A percentile compares a stretch with the other conserved stretches of the same genome.
Conservation (phyloP, 2,329 filamentous ascomycete species). For the Diaporthe helianthi region DNA sequence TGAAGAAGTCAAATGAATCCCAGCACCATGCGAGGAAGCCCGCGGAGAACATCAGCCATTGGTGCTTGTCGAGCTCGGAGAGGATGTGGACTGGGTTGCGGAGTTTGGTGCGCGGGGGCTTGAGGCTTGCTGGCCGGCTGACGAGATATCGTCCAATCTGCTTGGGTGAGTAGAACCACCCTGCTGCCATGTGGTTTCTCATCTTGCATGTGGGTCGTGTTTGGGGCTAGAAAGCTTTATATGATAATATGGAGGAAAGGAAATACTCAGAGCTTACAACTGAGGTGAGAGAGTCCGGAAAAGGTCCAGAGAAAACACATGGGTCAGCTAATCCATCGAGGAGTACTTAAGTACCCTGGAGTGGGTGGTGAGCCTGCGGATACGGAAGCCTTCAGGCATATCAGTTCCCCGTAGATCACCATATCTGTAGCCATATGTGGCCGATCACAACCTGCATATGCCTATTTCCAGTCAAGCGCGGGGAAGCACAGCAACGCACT, state of each 20-base stretch:
- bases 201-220: not conserved
- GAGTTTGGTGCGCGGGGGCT: conserved; percentile 8
- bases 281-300: not conserved
- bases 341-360: not conserved
- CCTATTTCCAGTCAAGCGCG: not conserved
- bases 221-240: rapidly evolving
- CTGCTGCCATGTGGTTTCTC: conserved; percentile 8
- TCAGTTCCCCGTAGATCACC: no score
- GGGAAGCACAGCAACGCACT: conserved; percentile 4
- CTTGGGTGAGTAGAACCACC: conserved; percentile 18
- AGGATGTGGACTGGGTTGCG: conserved; percentile 11
- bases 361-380: not conserved
- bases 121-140: not conserved
- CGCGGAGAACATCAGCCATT: conserved; percentile 15
- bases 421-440: no score
- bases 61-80: conserved; percentile 5
- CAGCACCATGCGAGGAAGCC: conserved; percentile 42
- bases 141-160: not conserved
- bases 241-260: not conserved
- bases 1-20: conserved; percentile 54
- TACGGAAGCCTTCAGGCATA: not conserved
- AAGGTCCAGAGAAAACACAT: not conserved
- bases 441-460: no score
- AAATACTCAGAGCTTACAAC: not conserved
- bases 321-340: no score